Base-by-base conservation (phyloP, 2,329 filamentous ascomycete genomes). In the Xylaria sp. region DNA sequence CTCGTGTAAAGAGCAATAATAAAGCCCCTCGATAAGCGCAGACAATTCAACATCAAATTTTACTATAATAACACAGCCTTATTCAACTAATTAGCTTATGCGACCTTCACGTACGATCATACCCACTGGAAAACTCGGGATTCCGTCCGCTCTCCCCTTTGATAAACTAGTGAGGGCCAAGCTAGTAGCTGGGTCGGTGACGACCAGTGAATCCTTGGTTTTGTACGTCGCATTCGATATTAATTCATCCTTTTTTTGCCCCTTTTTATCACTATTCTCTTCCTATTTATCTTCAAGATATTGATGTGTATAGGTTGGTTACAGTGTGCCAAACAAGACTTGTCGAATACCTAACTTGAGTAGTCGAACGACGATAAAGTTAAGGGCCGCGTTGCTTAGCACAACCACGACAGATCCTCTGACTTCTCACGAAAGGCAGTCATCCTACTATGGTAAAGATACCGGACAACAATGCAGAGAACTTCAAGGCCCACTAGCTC, bases 51-150 rank as follows among this genome's bases (percentile, higher is more conserved):
- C 15, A n/a, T 9, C 28, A 8, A 28, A 15, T 12, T 25, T 5
- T 1, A 32, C 20, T 7, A 13, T 23, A 20, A 15, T 34, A 30
- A 20, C 18, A 32, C 10, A n/a, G 30, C 34, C 18, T 34, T 41
- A 45, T 53, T n/a, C 43, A 53, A 12, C 30, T 20, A 1, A 50
- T 41, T 28, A 32, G 10, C 20, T 2, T 0, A 10, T 25, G 3
- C 3, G 10, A 18, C 3, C 18, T 0, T 9, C 60, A 63, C 52
- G 41, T 50, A 48, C 60, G 60, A 50, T 41, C 52, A 63, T 41
- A 57, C 34, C 36, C 50, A 63, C 28, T 45, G 30, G 39, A 63
- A n/a, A 56, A 56, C 39, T 48, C 28, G 41, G 50, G 50, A 30
- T 57, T 28, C 50, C 60, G 60, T 23, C 7, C 41, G n/a, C 41